Evolutionary conservation across 2,329 filamentous ascomycete species (phyloP).

Genomic region (Podosphaera xanthii): DNA sequence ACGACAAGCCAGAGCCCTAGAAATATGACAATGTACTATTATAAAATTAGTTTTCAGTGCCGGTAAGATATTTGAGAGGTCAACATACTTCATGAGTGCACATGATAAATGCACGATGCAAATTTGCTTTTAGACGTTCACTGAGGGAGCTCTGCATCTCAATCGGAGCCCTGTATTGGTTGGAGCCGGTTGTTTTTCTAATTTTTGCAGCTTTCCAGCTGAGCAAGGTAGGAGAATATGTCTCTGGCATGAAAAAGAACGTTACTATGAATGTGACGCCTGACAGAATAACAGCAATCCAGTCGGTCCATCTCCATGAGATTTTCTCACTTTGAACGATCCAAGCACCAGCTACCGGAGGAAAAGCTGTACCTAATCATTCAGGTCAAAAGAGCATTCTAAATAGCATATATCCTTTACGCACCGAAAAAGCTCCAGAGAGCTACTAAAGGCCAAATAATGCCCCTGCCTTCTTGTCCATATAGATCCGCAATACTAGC

Average conservation of each 20-base stretch:
- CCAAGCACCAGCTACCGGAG: conserved; percentile 19
- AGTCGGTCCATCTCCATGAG: conserved; percentile 34
- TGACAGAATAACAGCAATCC: conserved; percentile 27
- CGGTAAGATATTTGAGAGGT: background rate
- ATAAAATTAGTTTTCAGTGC: conserved; percentile 1
- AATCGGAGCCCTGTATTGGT: conserved; percentile 6
- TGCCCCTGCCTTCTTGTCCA: conserved; percentile 18
- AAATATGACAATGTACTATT: conserved; percentile 6
- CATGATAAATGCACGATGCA: conserved; percentile 6
- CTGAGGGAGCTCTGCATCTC: conserved; percentile 3
- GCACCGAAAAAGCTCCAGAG: background rate
- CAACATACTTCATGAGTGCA: conserved; percentile 1
- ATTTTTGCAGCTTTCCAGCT: conserved; percentile 23
- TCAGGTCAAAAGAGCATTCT: background rate
- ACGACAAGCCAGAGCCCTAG: conserved; percentile 7
- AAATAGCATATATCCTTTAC: background rate
- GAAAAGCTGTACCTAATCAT: conserved; percentile 15
- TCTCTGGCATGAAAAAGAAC: conserved; percentile 25
- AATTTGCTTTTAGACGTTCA: background rate
- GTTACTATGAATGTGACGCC: conserved; percentile 20
- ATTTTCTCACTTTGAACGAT: conserved; percentile 23
- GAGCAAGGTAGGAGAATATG: conserved; percentile 25
- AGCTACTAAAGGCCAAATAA: background rate
- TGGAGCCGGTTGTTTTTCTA: conserved; percentile 6
- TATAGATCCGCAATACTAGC: conserved; percentile 43